phyloP scores from a whole-genome alignment of 805 yeast species.

The Ogataea ganodermae region DNA sequence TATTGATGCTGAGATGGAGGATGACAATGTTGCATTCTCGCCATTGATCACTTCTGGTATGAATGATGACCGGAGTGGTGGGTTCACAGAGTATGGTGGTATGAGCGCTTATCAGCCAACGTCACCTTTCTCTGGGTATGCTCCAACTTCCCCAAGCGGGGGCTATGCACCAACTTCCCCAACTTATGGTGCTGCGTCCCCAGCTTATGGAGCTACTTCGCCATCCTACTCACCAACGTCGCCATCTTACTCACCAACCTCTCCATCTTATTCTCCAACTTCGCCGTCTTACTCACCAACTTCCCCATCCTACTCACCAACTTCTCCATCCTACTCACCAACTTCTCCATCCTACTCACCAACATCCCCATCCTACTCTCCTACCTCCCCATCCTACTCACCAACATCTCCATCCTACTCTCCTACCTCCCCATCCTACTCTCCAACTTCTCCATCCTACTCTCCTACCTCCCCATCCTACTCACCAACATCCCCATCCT shows the following conservation, averaged over 20 bases:
- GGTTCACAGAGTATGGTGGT: slow-evolving; percentile 88
- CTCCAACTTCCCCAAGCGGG: slow-evolving; percentile 55
- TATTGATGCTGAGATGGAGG: slow-evolving; percentile 44
- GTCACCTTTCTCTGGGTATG: slow-evolving; percentile 53
- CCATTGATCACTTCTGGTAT: slow-evolving; percentile 89
- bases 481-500: slow-evolving; percentile 79
- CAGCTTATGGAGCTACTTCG: slow-evolving; percentile 67
- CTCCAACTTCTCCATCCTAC: slow-evolving; percentile 60
- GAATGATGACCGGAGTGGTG: slow-evolving; percentile 73
- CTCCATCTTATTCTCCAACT: slow-evolving; percentile 62
- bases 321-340: slow-evolving; percentile 63
- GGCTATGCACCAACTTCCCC: slow-evolving; percentile 76
- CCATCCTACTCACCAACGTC: slow-evolving; percentile 72
- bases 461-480: slow-evolving; percentile 69
- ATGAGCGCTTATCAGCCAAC: slow-evolving; percentile 47
- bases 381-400: slow-evolving; percentile 70
- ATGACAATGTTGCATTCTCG: slow-evolving; percentile 78
- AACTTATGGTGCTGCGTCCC: slow-evolving; percentile 62
- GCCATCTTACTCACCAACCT: slow-evolving; percentile 69
- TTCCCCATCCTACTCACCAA: slow-evolving; percentile 70
- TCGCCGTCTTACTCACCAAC: slow-evolving; percentile 75
- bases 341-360: slow-evolving; percentile 75
- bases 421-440: slow-evolving; percentile 70
- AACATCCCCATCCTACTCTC: slow-evolving; percentile 68
- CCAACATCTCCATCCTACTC: slow-evolving; percentile 81